Evolutionary conservation across 768 basidiomycete species (phyloP).

Genomic region (Calvatia gigantea): DNA sequence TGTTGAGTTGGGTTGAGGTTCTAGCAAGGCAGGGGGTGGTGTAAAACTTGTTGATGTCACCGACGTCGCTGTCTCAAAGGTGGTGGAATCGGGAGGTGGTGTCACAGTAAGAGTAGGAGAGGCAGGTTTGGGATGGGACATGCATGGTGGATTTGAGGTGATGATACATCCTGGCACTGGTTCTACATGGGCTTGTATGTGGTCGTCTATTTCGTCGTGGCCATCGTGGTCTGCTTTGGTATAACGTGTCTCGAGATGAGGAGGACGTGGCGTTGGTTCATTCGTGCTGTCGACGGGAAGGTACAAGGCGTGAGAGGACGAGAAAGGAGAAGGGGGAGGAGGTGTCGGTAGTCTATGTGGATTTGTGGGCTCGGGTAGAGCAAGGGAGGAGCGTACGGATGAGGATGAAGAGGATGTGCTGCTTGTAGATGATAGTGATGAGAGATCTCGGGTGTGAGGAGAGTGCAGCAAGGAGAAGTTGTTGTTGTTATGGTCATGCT

Average conservation of each 20-base stretch:
- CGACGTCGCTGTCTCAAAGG: neutral
- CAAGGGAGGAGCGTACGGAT: conserved; percentile 17
- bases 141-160: conserved; percentile 15
- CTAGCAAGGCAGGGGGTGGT: conserved; percentile 16
- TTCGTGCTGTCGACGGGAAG: conserved; percentile 10
- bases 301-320: conserved; percentile 12
- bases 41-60: conserved; percentile 9
- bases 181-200: conserved; percentile 20
- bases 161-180: conserved; percentile 22
- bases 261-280: conserved; percentile 26
- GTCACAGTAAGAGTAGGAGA: conserved; percentile 15
- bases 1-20: conserved; percentile 21
- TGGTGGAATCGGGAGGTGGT: conserved; percentile 10
- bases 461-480: conserved; percentile 2
- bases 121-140: conserved; percentile 9
- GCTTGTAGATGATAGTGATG: conserved; percentile 17
- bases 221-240: conserved; percentile 13
- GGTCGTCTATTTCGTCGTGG: conserved; percentile 11
- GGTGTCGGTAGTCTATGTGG: conserved; percentile 1
- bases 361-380: conserved; percentile 5
- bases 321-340: conserved; percentile 23
- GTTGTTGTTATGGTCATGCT: neutral
- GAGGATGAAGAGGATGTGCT: conserved; percentile 21
- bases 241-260: conserved; percentile 21
- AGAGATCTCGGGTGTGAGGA: conserved; percentile 2